Percentiles rank a stretch among this genome's conserved stretches.
Conservation (phyloP, 306 rosid species). For the Prunus kanzakura region DNA sequence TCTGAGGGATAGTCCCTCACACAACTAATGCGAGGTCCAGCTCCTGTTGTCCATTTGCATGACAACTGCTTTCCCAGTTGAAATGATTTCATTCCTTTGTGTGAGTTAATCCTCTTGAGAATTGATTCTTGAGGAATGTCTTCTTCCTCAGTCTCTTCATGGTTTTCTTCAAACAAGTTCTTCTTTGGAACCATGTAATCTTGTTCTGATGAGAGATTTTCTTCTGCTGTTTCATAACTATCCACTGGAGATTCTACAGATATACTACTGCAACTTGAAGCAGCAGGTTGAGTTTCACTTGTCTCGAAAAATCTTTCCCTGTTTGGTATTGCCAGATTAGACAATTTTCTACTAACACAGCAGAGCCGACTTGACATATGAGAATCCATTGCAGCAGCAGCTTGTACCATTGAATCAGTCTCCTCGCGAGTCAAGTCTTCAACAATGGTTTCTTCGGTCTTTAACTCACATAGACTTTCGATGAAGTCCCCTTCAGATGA, state of each 20-base stretch:
- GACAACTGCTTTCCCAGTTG: slow-evolving; percentile 91
- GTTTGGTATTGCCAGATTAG: slow-evolving; percentile 60
- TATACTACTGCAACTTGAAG: slow-evolving; percentile 5
- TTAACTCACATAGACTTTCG: slow-evolving; percentile 43
- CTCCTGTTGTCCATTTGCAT: slow-evolving; percentile 97
- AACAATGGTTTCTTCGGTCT: slow-evolving; percentile 25
- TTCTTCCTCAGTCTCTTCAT: slow-evolving; percentile 45
- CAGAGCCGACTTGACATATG: slow-evolving; percentile 30
- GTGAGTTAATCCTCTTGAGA: slow-evolving; percentile 73
- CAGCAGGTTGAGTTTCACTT: slow-evolving; percentile 25
- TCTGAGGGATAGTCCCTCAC: slow-evolving; percentile 85
- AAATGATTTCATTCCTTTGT: slow-evolving; percentile 66
- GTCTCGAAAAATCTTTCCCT: slow-evolving; percentile 27
- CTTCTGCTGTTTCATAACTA: slow-evolving; percentile 26
- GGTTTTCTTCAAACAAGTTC: slow-evolving; percentile 29
- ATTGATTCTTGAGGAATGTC: slow-evolving; percentile 63
- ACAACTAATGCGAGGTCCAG: slow-evolving; percentile 93
- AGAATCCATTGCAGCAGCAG: slow-evolving; percentile 29
- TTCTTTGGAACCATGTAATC: slow-evolving; percentile 28
- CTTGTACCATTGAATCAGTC: slow-evolving; percentile 25
- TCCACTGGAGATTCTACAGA: slow-evolving; percentile 23
- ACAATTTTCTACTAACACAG: slow-evolving; percentile 32
- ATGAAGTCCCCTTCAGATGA: slow-evolving; percentile 75
- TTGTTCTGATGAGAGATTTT: slow-evolving; percentile 16
- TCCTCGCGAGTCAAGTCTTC: slow-evolving; percentile 15